Base-by-base conservation (phyloP, 768 basidiomycete genomes). In the Mycena belliarum region DNA sequence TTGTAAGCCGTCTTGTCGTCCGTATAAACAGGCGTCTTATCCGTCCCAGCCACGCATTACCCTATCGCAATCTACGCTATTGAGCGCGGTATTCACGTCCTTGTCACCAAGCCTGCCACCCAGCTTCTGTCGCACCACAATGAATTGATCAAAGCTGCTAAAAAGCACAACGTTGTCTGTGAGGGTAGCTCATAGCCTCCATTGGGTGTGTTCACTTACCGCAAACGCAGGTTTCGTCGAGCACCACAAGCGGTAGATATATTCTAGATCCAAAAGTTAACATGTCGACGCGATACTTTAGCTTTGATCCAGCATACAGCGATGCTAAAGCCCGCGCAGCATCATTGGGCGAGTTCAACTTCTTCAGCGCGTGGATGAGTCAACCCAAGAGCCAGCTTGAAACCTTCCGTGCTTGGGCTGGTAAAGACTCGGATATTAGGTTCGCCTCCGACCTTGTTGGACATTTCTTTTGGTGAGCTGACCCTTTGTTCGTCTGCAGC, bases 341-440 rank as follows among this genome's bases (percentile, higher is more conserved):
- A 25, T 73, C 82, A 8, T 79, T 95, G 24, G 93, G 94, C 32
- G 92, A 95, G 72, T 93, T 95, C 76, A 96, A 95, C 75, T 96
- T 93, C 74, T 96, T 94, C 84, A 91, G 79, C 64, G 91, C 93
- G 35, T 96, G 95, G 93, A 97, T 97, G 95, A 93, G 91, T 68
- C 95, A 96, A 72, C 95, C 95, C 41, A 97, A 97, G 75, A 87
- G 84, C 66, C 95, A 97, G 73, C 81, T 97, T 25, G 91, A 94
- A 73, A 96, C 95, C 0, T 97, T 96, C 84, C 86, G 86, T 55
- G 90, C 91, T 8, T 97, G 95, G 95, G 95, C 94, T 24, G 95
- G 94, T 35, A 93, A 88, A 73, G 92, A 95, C 70, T 92, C 91
- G 32, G 94, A 96, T 65, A 95, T 96, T 75, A 93, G 89, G 88